Conservation (phyloP, 2,329 filamentous ascomycete species). For the Huntiella abstrusa region DNA sequence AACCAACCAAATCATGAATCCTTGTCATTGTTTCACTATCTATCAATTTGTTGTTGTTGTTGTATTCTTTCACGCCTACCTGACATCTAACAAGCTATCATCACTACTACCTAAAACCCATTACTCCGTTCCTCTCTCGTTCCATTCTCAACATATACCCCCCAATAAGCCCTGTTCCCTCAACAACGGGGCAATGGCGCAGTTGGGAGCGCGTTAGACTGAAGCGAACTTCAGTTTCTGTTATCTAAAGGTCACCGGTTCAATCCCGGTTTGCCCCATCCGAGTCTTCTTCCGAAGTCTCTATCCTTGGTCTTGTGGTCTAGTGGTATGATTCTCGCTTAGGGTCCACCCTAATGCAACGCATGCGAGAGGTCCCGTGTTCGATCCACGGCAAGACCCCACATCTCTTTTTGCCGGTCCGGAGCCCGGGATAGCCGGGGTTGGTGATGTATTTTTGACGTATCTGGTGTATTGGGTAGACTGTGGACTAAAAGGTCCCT, state of each 20-base stretch:
- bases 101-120: too few species aligned
- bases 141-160: too few species aligned
- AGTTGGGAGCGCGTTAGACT: constrained; percentile 7
- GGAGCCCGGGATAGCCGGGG: neutral
- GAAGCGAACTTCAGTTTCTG: constrained; percentile 7
- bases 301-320: constrained; percentile 30
- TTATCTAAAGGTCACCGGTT: constrained; percentile 8
- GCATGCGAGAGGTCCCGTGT: constrained; percentile 15
- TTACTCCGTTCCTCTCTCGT: too few species aligned
- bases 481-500: neutral
- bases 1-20: too few species aligned
- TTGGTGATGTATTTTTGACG: neutral
- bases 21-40: too few species aligned
- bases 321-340: constrained; percentile 57
- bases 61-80: too few species aligned
- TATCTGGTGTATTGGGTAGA: neutral
- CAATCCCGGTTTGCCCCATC: constrained; percentile 6
- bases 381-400: constrained; percentile 14
- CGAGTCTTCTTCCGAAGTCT: neutral
- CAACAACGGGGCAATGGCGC: constrained; percentile 1
- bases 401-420: neutral
- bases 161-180: neutral
- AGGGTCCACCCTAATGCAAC: constrained; percentile 27
- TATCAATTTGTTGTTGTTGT: too few species aligned
- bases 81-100: too few species aligned